These are phyloP conservation scores for Arabidopsis suecica DNA, from an alignment of 345 rosid genomes.

Conservation along the genomic window DNA sequence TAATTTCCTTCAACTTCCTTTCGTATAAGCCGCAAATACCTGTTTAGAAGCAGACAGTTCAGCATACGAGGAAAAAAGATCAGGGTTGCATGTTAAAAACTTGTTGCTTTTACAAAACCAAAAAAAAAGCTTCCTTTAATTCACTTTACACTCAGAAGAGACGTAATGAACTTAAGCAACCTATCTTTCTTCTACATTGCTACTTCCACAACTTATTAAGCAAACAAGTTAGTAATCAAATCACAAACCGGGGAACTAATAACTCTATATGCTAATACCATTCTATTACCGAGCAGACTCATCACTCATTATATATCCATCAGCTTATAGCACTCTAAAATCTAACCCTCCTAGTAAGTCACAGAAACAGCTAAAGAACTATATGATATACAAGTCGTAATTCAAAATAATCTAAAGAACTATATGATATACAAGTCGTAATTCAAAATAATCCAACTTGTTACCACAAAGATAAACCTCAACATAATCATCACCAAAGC, in stretches of 20 bases:
- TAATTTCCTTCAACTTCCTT: conserved; percentile 80
- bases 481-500: conserved; percentile 2
- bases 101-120: background rate
- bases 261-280: background rate
- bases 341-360: background rate
- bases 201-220: background rate
- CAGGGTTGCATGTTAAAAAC: background rate
- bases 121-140: conserved; percentile 1
- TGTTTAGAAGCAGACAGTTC: conserved; percentile 32
- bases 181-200: conserved; percentile 16
- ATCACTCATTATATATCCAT: background rate
- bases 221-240: background rate
- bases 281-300: background rate
- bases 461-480: background rate
- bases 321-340: background rate
- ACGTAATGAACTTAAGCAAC: background rate
- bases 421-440: background rate
- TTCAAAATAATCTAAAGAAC: background rate
- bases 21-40: conserved; percentile 87
- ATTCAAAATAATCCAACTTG: background rate
- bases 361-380: background rate
- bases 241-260: background rate
- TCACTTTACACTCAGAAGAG: background rate
- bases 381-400: background rate
- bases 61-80: conserved; percentile 9